Evolutionary conservation across 2,329 filamentous ascomycete genomes (phyloP), one percentile per base, ranked within the genome.

Genomic region (Cyanodermella asteris): DNA sequence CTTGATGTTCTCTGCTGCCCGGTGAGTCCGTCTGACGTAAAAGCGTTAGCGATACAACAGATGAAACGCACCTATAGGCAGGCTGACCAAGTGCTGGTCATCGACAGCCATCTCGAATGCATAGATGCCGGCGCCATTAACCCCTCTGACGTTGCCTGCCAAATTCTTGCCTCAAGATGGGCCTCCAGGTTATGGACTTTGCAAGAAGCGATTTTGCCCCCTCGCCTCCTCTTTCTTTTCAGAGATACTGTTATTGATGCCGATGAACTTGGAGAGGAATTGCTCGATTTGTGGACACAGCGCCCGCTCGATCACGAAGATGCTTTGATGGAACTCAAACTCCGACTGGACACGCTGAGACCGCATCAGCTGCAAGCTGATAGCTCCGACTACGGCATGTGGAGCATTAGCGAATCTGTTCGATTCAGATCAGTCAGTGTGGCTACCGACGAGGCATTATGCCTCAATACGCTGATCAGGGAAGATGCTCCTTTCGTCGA

Each of bases 181-280:
- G 30, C 28, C 23, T 23, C 19, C 16, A 16, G 27, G 18, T 13
- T 32, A 3, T 34, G 32, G 32, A 34, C 32, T 9, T 19, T 34
- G 9, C 32, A 34, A 19, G 32, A 34, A 27, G n/a, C n/a, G n/a
- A n/a, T n/a, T n/a, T n/a, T n/a, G n/a, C n/a, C n/a, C n/a, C n/a
- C n/a, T n/a, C n/a, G n/a, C n/a, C n/a, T n/a, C n/a, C n/a, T n/a
- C n/a, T n/a, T n/a, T n/a, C n/a, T n/a, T n/a, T n/a, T n/a, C n/a
- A n/a, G n/a, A n/a, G n/a, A n/a, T n/a, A n/a, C n/a, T n/a, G n/a
- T n/a, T n/a, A n/a, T n/a, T n/a, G n/a, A n/a, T n/a, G n/a, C n/a
- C n/a, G n/a, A n/a, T n/a, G n/a, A n/a, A n/a, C n/a, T n/a, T n/a
- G n/a, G n/a, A n/a, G n/a, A n/a, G n/a, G n/a, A n/a, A n/a, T n/a